Conservation (phyloP, 768 basidiomycete species). For the Mycena belliarum region DNA sequence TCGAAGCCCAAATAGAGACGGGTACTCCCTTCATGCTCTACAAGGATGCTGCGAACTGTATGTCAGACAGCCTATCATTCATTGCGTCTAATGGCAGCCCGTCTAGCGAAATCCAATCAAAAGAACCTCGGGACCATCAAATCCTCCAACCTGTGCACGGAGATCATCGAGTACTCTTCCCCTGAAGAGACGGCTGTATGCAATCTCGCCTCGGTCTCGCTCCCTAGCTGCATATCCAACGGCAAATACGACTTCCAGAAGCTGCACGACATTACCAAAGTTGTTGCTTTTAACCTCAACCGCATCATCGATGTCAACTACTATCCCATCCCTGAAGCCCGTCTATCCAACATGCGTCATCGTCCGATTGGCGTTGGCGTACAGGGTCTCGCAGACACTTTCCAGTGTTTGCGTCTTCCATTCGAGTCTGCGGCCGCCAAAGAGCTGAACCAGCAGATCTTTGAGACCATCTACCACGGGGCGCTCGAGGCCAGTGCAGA, state of each 20-base stretch:
- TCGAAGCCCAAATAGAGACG: conserved; percentile 97
- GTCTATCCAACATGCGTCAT: conserved; percentile 76
- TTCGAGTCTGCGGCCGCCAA: conserved; percentile 74
- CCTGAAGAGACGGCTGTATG: conserved; percentile 85
- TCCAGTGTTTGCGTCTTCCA: conserved; percentile 78
- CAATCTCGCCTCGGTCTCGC: conserved; percentile 80
- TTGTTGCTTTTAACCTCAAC: conserved; percentile 77
- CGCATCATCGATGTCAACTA: conserved; percentile 75
- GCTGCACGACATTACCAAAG: conserved; percentile 76
- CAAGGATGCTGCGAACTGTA: conserved; percentile 94
- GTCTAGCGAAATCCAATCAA: conserved; percentile 78
- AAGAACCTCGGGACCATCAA: conserved; percentile 85
- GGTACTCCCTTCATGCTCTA: conserved; percentile 98
- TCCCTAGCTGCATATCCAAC: conserved; percentile 71
- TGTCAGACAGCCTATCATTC: conserved; percentile 27
- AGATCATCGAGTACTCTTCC: conserved; percentile 83
- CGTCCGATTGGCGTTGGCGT: conserved; percentile 83
- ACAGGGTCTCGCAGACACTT: conserved; percentile 81
- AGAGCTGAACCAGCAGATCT: conserved; percentile 75
- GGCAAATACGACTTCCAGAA: conserved; percentile 75
- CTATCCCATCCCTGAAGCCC: conserved; percentile 75
- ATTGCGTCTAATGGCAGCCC: background rate
- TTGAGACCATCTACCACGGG: conserved; percentile 85
- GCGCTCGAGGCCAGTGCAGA: conserved; percentile 74
- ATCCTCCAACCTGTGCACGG: conserved; percentile 83